Base-by-base conservation (phyloP, 306 rosid species). In the Luffa aegyptiaca region DNA sequence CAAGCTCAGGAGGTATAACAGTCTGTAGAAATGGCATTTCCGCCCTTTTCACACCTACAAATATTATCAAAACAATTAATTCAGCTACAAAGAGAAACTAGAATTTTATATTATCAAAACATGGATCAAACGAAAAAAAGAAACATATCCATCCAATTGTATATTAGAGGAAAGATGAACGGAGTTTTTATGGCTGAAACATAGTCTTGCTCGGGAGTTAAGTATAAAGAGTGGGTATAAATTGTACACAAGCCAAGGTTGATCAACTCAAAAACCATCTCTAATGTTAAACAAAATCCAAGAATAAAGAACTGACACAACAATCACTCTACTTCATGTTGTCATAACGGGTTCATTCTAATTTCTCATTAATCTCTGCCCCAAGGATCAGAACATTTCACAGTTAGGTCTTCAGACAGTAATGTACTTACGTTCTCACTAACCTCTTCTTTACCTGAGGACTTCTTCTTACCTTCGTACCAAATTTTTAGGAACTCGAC, bases 11-110 rank as follows among this genome's bases (percentile, higher is more conserved):
- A 79, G 98, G 97, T 71, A 95, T 86, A 5, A 90, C 95, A 18
- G 92, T 92, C 83, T 95, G 97, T 85, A 95, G 91, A n/a, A 97
- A 88, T 21, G 98, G 97, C 97, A 94, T 90, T 31, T 80, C 26
- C 7, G 12, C 80, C 55, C 33, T 58, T 26, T 61, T 26, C 33
- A 41, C 70, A 55, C 65, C 55, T 6, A n/a, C 46, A 39, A 44
- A n/a, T 49, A 16, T 13, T 31, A 5, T 72, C 55, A 72, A 48
- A 26, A 45, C 46, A 2, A 71, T 71, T 26, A 71, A 6, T 46
- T 71, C n/a, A 69, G 77, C 56, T 26, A 21, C 58, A 73, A 48
- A 14, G 61, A 46, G 10, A 72, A 72, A 46, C 61, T 31, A 31
- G 20, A 73, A 14, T 73, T 26, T 7, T 7, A 72, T 26, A 26